A percentile compares a stretch with the other conserved stretches of the same genome.
Evolutionary conservation across 1,284 basidiomycete genomes (phyloP).

Genomic region (Trichosporon faecale): DNA sequence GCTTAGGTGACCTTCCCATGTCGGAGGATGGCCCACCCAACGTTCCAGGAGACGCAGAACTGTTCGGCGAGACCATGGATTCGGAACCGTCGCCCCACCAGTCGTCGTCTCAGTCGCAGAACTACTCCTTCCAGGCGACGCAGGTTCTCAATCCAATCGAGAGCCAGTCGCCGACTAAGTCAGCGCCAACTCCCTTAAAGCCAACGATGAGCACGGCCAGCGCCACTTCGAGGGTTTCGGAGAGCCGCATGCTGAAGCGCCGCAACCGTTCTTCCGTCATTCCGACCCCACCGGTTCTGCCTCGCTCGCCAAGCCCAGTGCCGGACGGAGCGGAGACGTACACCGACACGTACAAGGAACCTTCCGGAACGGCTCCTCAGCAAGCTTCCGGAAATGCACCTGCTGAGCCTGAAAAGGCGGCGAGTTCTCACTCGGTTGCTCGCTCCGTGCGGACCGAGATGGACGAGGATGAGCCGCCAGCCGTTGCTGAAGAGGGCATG

Average conservation of each 20-base stretch:
- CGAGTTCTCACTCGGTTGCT: too few species aligned
- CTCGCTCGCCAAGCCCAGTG: not conserved
- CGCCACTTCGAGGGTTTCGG: not conserved
- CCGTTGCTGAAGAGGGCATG: not conserved
- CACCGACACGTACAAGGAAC: constrained; percentile 1
- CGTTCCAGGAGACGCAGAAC: not conserved
- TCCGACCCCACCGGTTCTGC: not conserved
- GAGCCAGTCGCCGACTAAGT: not conserved
- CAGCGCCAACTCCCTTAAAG: not conserved
- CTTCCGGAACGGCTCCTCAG: not conserved
- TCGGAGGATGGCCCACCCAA: not conserved
- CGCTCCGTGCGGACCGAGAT: not conserved
- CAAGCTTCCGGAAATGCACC: not conserved
- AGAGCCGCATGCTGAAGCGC: not conserved
- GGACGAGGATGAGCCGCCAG: not conserved
- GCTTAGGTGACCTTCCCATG: not conserved
- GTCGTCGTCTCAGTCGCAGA: not conserved
- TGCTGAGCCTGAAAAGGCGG: not conserved
- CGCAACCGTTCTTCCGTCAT: not conserved
- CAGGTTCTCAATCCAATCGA: not conserved
- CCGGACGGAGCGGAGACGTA: not conserved
- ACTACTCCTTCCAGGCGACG: not conserved
- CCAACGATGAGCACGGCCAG: not conserved
- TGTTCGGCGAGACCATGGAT: constrained; percentile 6
- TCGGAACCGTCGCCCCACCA: not conserved